Percentiles rank a stretch among this genome's conserved stretches.
phyloP scores from a whole-genome alignment of 176 grass and related monocot genomes.

The Cenchrus purpureus region DNA sequence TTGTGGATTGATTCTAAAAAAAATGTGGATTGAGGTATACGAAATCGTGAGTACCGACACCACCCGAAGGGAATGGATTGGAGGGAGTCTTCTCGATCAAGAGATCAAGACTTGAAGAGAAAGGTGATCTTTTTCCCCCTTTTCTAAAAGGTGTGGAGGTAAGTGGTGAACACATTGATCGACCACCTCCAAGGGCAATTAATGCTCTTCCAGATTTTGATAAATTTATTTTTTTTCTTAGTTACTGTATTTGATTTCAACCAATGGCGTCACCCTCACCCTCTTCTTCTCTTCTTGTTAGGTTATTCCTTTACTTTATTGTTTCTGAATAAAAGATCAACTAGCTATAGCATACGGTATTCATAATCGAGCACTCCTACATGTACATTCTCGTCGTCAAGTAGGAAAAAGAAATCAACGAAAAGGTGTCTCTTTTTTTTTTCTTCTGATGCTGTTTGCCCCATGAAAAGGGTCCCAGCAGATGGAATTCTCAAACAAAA shows the following conservation, averaged over 20 bases:
- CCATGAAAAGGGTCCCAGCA: neutral
- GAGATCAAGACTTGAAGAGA: slow-evolving; percentile 20
- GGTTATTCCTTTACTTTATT: neutral
- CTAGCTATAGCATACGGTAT: neutral
- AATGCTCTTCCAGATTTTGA: slow-evolving; percentile 20
- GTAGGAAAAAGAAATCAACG: neutral
- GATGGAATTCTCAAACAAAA: no score
- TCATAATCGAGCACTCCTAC: neutral
- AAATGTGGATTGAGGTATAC: slow-evolving; percentile 30
- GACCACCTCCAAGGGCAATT: slow-evolving; percentile 4
- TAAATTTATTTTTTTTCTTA: neutral
- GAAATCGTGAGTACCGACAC: slow-evolving; percentile 20
- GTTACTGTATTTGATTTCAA: neutral
- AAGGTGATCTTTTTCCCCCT: neutral
- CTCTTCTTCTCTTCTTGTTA: neutral
- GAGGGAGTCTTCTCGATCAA: slow-evolving; percentile 39
- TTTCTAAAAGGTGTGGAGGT: slow-evolving; percentile 28
- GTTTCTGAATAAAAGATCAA: neutral
- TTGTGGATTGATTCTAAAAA: slow-evolving; percentile 6
- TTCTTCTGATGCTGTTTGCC: neutral
- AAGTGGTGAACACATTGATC: slow-evolving; percentile 48
- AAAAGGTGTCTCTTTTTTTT: neutral
- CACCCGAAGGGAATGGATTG: slow-evolving; percentile 25
- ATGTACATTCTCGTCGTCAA: neutral
- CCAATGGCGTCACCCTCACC: neutral